Evolutionary conservation across 257 asterid species (phyloP).

Genomic region (Solanum medicagineum): DNA sequence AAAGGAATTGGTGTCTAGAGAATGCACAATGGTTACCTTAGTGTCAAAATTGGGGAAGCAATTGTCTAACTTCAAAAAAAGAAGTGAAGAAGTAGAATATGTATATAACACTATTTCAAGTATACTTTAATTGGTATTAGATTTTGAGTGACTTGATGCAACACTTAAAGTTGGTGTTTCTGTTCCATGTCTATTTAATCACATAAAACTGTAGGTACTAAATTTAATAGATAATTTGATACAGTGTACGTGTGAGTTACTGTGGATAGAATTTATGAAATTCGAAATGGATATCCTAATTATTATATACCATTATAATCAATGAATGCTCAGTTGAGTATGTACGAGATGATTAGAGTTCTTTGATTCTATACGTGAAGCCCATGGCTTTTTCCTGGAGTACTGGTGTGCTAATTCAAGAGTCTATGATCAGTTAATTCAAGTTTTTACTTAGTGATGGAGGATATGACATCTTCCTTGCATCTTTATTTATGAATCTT

Average conservation of each 20-base stretch:
- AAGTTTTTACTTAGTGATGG: not conserved
- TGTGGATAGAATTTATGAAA: not conserved
- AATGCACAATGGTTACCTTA: not conserved
- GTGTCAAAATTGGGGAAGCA: not conserved
- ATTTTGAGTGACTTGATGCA: not conserved
- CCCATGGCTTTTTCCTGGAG: not conserved
- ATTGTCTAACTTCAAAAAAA: not conserved
- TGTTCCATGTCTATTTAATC: not conserved
- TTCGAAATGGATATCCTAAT: not conserved
- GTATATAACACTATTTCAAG: not conserved
- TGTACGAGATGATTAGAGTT: not conserved
- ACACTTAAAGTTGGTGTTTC: not conserved
- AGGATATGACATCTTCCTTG: not conserved
- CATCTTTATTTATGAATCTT: not conserved
- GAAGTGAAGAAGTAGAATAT: not conserved
- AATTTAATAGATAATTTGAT: not conserved
- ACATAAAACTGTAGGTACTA: not conserved
- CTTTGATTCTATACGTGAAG: not conserved
- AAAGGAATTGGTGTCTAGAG: not conserved
- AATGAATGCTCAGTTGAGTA: not conserved
- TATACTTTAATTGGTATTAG: not conserved
- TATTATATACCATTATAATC: not conserved
- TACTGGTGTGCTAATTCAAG: not conserved
- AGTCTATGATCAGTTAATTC: not conserved
- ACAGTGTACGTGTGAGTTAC: not conserved